Conservation (phyloP, 2,329 filamentous ascomycete genomes). For the Aureobasidium sp. region DNA sequence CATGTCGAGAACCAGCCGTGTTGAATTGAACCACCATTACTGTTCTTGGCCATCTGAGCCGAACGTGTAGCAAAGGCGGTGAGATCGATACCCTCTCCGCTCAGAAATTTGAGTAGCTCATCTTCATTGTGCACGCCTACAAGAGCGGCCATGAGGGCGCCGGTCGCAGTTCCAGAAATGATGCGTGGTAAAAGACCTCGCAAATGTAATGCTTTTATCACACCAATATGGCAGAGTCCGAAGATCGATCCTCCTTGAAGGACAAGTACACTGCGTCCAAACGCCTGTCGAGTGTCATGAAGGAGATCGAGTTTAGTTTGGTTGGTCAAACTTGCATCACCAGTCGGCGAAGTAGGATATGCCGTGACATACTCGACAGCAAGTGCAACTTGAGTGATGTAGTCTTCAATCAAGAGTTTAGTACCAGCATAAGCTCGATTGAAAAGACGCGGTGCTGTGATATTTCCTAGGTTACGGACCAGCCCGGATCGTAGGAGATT, state of each 20-base stretch:
- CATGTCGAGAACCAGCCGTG: slow-evolving; percentile 47
- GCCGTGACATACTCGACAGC: slow-evolving; percentile 68
- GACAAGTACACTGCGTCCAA: slow-evolving; percentile 77
- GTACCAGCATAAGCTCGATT: slow-evolving; percentile 81
- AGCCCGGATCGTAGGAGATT: slow-evolving; percentile 70
- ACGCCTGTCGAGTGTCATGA: slow-evolving; percentile 79
- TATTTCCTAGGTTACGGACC: slow-evolving; percentile 83
- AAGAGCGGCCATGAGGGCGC: slow-evolving; percentile 79
- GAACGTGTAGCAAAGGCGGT: slow-evolving; percentile 57
- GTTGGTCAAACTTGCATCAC: slow-evolving; percentile 45
- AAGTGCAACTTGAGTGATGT: slow-evolving; percentile 74
- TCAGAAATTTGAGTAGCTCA: slow-evolving; percentile 68
- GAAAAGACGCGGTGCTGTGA: slow-evolving; percentile 72
- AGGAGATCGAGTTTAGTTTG: slow-evolving; percentile 79
- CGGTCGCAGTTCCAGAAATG: slow-evolving; percentile 83
- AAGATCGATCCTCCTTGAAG: slow-evolving; percentile 88
- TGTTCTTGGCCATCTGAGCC: slow-evolving; percentile 18
- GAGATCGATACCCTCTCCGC: slow-evolving; percentile 72
- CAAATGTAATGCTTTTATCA: slow-evolving; percentile 78
- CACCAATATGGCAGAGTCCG: slow-evolving; percentile 79
- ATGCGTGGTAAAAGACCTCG: slow-evolving; percentile 77
- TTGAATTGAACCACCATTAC: slow-evolving; percentile 17
- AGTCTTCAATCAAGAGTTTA: slow-evolving; percentile 84
- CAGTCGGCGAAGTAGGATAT: slow-evolving; percentile 45
- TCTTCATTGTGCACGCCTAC: slow-evolving; percentile 82